Evolutionary conservation across 2,329 filamentous ascomycete species (phyloP), one percentile per base, ranked within the genome.

Genomic region (Penicillium sclerotigenum): DNA sequence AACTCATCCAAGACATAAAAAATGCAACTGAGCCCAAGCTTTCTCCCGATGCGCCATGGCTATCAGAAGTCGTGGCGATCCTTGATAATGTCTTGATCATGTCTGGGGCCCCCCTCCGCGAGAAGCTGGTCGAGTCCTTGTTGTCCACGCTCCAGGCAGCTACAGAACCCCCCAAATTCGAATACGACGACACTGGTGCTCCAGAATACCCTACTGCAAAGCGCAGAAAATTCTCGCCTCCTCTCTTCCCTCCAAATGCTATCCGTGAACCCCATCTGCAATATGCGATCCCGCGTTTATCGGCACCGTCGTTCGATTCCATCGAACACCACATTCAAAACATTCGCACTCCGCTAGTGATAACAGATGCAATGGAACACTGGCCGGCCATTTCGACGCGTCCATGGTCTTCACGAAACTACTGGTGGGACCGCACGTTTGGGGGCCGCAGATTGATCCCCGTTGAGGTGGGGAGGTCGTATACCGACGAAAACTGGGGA

Each of bases 401-500:
- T 1, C 83, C 85, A 0, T 99, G 94, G 94, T 80, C 77, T 9
- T 83, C 80, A n/a, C 86, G 87, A 0, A 76, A 78, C 0, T 96
- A 97, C 71, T 84, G 96, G 54, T 79, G 91, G 11, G 80, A 83
- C 11, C 81, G 79, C 53, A 97, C 92, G 0, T 84, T 96, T 34
- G 82, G 79, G 3, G 94, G 94, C 0, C 80, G 86, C 31, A 82
- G 94, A 11, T 81, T 96, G 0, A 89, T 97, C 0, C 93, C 93
- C 0, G 83, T 97, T 3, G 92, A 97, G 71, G 73, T 94, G 2
- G 93, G 94, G 0, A 80, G 89, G 45, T 94, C 88, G 68, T 99
- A 97, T 68, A 92, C 91, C 1, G 91, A 96, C 60, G 82, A 84
- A 20, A 87, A 81, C 22, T 97, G 93, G 92, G 86, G 87, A 0